These are phyloP conservation scores for Fraxinus xanthoxyloides DNA, from an alignment of 305 asterid species.

Conservation along the genomic window DNA sequence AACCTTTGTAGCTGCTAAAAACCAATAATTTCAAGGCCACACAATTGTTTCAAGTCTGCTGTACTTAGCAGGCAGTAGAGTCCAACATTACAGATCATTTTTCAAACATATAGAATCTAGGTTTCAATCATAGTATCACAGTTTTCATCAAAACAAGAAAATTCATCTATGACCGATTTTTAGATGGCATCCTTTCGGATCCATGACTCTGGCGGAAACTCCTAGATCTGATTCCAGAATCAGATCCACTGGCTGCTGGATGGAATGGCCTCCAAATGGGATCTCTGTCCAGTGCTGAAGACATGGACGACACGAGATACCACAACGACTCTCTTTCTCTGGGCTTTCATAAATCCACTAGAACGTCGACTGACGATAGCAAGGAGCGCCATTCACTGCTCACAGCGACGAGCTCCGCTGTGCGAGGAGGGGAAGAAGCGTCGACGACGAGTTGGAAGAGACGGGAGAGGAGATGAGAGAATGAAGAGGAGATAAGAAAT, in stretches of 20 bases:
- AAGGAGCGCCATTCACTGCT: too few relatives aligned
- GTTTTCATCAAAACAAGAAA: slow-evolving; percentile 30
- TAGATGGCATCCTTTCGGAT: slow-evolving; percentile 65
- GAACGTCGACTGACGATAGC: too few relatives aligned
- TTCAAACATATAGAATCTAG: slow-evolving; percentile 49
- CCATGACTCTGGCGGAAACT: slow-evolving; percentile 62
- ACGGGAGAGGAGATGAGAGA: too few relatives aligned
- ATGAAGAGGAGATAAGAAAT: too few relatives aligned
- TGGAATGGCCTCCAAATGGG: slow-evolving; percentile 65
- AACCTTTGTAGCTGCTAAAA: slow-evolving; percentile 4
- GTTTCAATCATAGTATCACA: slow-evolving; percentile 42
- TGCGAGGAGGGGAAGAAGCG: too few relatives aligned
- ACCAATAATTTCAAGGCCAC: slow-evolving; percentile 31
- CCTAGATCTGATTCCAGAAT: slow-evolving; percentile 37
- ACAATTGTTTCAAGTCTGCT: slow-evolving; percentile 30
- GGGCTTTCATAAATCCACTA: too few relatives aligned
- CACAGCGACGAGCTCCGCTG: too few relatives aligned
- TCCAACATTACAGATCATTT: slow-evolving; percentile 36
- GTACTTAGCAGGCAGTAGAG: slow-evolving; percentile 19
- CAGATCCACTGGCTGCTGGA: slow-evolving; percentile 46
- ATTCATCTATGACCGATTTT: slow-evolving; percentile 54
- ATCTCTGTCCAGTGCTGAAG: too few relatives aligned
- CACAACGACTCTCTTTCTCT: too few relatives aligned
- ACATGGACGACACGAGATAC: too few relatives aligned
- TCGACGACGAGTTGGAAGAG: too few relatives aligned